A percentile compares a stretch with the other conserved stretches of the same genome.
These are phyloP conservation scores for Syncephalastrum sp. DNA, from an alignment of 371 early-diverging fungal species.

Conservation along the genomic window DNA sequence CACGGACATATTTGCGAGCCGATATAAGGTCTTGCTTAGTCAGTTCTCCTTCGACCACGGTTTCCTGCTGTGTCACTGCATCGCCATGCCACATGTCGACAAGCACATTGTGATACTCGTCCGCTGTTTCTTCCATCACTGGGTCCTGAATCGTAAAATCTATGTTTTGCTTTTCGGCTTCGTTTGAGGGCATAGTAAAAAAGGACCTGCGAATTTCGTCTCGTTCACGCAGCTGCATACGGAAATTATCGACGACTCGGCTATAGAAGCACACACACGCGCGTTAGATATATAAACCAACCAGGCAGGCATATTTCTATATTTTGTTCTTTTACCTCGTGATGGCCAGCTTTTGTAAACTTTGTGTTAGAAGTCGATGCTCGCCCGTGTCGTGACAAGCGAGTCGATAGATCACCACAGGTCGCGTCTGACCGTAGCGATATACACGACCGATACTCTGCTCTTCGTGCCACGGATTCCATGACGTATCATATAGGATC, in stretches of 20 bases:
- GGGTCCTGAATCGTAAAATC: no score
- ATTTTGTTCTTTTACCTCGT: slow-evolving; percentile 27
- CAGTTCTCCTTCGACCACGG: no score
- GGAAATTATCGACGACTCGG: slow-evolving; percentile 65
- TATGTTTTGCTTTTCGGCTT: no score
- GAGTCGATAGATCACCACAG: slow-evolving; percentile 52
- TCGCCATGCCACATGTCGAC: no score
- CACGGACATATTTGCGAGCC: no score
- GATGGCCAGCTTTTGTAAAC: slow-evolving; percentile 33
- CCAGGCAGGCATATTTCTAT: no score
- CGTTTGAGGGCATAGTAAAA: no score
- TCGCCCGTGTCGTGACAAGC: slow-evolving; percentile 48
- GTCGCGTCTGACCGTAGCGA: slow-evolving; percentile 55
- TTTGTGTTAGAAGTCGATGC: slow-evolving; percentile 23
- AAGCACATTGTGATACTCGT: no score
- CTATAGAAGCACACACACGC: slow-evolving; percentile 26
- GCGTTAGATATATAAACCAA: slow-evolving; percentile 12
- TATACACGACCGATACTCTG: slow-evolving; percentile 85
- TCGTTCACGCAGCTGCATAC: slow-evolving; percentile 36
- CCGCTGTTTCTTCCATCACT: no score
- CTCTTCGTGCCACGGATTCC: slow-evolving; percentile 94
- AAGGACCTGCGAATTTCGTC: slow-evolving; percentile 51
- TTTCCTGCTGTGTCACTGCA: no score
- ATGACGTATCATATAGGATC: slow-evolving; percentile 89
- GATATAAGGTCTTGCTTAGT: no score